A percentile compares a stretch with the other conserved stretches of the same genome.
Evolutionary conservation across 2,329 filamentous ascomycete genomes (phyloP).

Genomic region (Sphaerulina musiva): DNA sequence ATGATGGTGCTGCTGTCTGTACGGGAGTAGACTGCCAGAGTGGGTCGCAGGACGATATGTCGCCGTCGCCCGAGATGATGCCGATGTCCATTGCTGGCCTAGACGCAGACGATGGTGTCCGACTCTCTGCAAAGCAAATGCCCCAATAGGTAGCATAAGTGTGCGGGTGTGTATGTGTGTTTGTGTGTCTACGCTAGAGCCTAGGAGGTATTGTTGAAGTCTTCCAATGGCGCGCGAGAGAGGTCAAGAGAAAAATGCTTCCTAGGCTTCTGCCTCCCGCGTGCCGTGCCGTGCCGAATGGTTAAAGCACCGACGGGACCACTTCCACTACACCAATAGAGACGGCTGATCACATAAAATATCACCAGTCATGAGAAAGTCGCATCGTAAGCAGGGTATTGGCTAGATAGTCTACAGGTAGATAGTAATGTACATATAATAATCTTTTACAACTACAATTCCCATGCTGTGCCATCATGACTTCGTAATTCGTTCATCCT

Average conservation of each 20-base stretch:
- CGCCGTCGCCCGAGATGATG: not conserved
- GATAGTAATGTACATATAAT: not conserved
- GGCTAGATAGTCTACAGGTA: not conserved
- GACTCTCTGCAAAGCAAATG: not conserved
- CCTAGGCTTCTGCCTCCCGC: too few species aligned
- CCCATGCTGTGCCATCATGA: not conserved
- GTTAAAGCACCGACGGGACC: too few species aligned
- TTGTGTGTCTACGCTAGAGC: too few species aligned
- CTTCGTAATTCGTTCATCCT: not conserved
- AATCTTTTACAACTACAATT: not conserved
- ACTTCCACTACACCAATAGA: too few species aligned
- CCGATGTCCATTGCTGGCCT: not conserved
- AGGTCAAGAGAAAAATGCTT: not conserved
- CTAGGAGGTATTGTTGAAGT: too few species aligned
- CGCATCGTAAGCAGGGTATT: not conserved
- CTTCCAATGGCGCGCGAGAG: not conserved
- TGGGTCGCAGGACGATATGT: not conserved
- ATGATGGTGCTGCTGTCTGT: not conserved
- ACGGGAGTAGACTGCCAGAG: not conserved
- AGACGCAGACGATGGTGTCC: not conserved
- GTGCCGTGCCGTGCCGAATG: too few species aligned
- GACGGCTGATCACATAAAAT: not conserved
- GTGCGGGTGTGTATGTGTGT: too few species aligned
- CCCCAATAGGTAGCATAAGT: too few species aligned
- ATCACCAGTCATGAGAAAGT: not conserved